Evolutionary conservation across 1,284 basidiomycete genomes (phyloP), one percentile per base, ranked within the genome.

Genomic region (Ceratobasidium sp.): DNA sequence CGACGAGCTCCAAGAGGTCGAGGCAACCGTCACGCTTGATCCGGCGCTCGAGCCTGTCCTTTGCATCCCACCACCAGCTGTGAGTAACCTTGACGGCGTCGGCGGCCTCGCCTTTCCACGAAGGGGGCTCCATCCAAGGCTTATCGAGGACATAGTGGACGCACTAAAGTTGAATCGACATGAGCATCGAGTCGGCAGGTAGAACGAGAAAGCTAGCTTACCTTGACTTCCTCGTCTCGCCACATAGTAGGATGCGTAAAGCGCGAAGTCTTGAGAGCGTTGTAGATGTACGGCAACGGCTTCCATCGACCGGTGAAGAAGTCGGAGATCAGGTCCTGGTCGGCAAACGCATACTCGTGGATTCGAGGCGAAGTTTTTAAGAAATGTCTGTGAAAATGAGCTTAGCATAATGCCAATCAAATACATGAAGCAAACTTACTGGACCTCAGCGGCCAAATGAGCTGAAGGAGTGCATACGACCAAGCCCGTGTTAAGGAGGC

Each of bases 251-350:
- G 80, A 80, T 97, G 94, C 66, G 91, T 86, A 54, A 85, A 78
- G 59, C 89, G 86, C 75, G 94, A 80, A 21, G 93, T 92, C 82
- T 94, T 94, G 76, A 96, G 85, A 0, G 93, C 94, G 77, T 97
- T 97, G 82, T 95, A 96, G 74, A 88, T 87, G 88, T 91, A 96
- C 0, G 89, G 87, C 38, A 96, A 81, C 11, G 91, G 88, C 72
- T 83, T 87, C 90, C 89, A 93, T 77, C 82, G 91, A 16, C 90
- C 91, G 64, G 84, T 81, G 84, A 96, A 98, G 78, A 90, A 88
- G 41, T 87, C 88, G 0, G 95, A 87, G 38, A 98, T 87, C 28
- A 98, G 86, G 78, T 98, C 96, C 81, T 98, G 96, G 80, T 98
- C 96, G 0, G 95, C 91, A 81, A 98, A 98, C 47, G 85, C 85